phyloP scores from a whole-genome alignment of 2,329 filamentous ascomycete genomes.

The Cyphellophora attinorum region DNA sequence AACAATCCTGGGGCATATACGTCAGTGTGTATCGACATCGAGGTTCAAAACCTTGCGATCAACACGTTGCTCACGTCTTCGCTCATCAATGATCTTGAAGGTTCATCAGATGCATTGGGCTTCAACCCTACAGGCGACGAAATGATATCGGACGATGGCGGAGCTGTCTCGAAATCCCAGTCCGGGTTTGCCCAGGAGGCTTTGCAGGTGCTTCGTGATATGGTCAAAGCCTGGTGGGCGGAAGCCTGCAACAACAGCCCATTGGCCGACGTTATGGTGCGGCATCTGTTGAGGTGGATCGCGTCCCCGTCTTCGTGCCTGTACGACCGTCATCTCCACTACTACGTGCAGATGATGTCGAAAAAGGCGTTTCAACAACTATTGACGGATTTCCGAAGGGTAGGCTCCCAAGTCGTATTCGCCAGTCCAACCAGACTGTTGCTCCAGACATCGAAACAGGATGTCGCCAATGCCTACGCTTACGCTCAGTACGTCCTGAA shows the following conservation, averaged over 20 bases:
- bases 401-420: constrained; percentile 93
- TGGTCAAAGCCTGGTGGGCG: constrained; percentile 98
- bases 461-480: constrained; percentile 91
- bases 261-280: constrained; percentile 97
- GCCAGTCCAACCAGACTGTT: constrained; percentile 82
- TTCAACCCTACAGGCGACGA: constrained; percentile 69
- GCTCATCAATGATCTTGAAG: constrained; percentile 91
- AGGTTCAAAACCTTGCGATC: constrained; percentile 88
- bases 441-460: constrained; percentile 89
- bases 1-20: constrained; percentile 92
- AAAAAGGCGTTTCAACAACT: constrained; percentile 94
- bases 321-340: constrained; percentile 87
- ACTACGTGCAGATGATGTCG: constrained; percentile 98
- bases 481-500: constrained; percentile 98
- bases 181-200: constrained; percentile 89
- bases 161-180: constrained; percentile 49
- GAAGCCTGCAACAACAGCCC: constrained; percentile 82
- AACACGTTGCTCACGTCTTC: constrained; percentile 97
- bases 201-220: constrained; percentile 82
- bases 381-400: constrained; percentile 90
- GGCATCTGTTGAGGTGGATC: constrained; percentile 95
- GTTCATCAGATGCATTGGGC: constrained; percentile 65
- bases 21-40: constrained; percentile 91
- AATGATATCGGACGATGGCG: constrained; percentile 50
- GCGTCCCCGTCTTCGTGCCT: constrained; percentile 88